phyloP scores from a whole-genome alignment of 768 basidiomycete genomes.

The Neoboletus magnificus region DNA sequence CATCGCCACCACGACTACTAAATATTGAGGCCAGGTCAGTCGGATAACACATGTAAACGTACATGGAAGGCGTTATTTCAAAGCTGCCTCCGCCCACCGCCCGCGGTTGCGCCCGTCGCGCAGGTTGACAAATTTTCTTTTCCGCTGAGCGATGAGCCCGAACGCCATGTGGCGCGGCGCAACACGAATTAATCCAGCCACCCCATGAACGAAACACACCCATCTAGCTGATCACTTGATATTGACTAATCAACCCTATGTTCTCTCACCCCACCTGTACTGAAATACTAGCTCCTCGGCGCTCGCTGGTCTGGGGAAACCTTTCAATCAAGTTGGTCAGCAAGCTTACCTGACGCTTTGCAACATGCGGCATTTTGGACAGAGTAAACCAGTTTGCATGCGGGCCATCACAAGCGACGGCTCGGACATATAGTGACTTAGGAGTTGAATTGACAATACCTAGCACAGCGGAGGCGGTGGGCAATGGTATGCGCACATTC shows the following conservation, averaged over 20 bases:
- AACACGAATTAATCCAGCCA: not conserved
- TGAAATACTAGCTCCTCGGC: slow-evolving; percentile 48
- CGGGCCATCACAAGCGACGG: slow-evolving; percentile 53
- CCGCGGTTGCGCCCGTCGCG: slow-evolving; percentile 48
- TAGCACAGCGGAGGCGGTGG: slow-evolving; percentile 21
- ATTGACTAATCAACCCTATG: slow-evolving; percentile 78
- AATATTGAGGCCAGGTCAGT: slow-evolving; percentile 22
- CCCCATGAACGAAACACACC: slow-evolving; percentile 36
- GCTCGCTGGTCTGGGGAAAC: slow-evolving; percentile 27
- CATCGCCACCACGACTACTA: slow-evolving; percentile 47
- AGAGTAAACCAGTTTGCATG: slow-evolving; percentile 32
- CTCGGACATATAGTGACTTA: slow-evolving; percentile 59
- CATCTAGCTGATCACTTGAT: slow-evolving; percentile 53
- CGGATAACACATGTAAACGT: not conserved
- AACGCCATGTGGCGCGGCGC: slow-evolving; percentile 36
- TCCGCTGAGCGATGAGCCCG: slow-evolving; percentile 76
- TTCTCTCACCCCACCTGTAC: slow-evolving; percentile 53
- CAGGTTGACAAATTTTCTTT: slow-evolving; percentile 67
- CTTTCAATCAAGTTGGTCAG: slow-evolving; percentile 3
- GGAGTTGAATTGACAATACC: slow-evolving; percentile 60
- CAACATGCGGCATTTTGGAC: not conserved
- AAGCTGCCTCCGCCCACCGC: slow-evolving; percentile 29
- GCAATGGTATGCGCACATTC: slow-evolving; percentile 47
- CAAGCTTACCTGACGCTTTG: not conserved
- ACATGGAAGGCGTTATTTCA: not conserved